Base-by-base conservation (phyloP, 495 filamentous ascomycete genomes). In the Penicillium angulare region DNA sequence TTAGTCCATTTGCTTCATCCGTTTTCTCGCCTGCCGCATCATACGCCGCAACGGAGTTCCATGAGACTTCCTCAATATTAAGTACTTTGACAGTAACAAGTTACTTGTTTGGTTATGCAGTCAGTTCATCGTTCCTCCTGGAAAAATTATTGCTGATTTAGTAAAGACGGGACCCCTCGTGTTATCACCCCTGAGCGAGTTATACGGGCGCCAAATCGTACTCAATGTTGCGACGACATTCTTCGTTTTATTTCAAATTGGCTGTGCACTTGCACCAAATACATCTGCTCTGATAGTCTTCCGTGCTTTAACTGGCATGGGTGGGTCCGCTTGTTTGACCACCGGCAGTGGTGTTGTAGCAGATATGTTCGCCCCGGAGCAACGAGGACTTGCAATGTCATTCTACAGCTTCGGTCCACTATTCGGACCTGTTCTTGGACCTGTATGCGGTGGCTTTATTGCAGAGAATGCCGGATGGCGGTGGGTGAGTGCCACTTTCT, bases 281-380 rank as follows among this genome's bases (percentile, higher is more conserved):
- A 73, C 81, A 56, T 56, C 63, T 16, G 67, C 73, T 46, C 52
- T 85, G 16, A 73, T 82, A 36, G 71, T 63, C 3, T 83, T 81
- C 43, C 74, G 81, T 1, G 64, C 82, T 33, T 55, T 85, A 8
- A 72, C 73, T 41, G 81, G 81, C 7, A 66, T 69, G 20, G 68
- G 65, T 16, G 79, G 77, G 3, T 68, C 73, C 0, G 68, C 72
- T 6, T 75, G 77, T 3, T 47, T 84, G 3, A 78, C 81, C 0
- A 69, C 77, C 15, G 79, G 78, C 10, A 76, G 73, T 7, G 81
- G 78, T 7, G 79, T 76, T 2, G 77, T 81, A 38, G 76, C 77
- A 1, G 81, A 85, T 47, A 35, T 84, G 5, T 79, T 82, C 52
- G 63, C 66, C 0, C 52, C 61, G 0, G 73, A 80, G 50, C 54